These are phyloP conservation scores for Chernovozyma sophiae-reginae DNA, from an alignment of 1,139 yeast species.

Conservation along the genomic window DNA sequence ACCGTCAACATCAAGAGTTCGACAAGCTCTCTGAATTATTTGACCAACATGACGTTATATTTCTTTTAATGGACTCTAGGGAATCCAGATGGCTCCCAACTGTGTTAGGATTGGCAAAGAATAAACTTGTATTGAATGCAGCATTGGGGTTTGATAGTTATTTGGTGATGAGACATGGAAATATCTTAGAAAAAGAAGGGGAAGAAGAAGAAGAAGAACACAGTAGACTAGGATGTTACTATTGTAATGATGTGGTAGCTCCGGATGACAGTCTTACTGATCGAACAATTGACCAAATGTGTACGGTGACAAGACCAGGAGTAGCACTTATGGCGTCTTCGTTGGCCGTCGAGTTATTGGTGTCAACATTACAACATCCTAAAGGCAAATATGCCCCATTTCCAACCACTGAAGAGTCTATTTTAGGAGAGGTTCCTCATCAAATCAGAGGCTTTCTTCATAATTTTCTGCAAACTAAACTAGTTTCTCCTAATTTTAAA, in stretches of 20 bases:
- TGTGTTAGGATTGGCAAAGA: conserved; percentile 60
- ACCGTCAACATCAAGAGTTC: conserved; percentile 46
- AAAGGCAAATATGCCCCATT: conserved; percentile 35
- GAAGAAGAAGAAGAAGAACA: conserved; percentile 12
- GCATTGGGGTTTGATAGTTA: conserved; percentile 94
- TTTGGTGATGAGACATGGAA: conserved; percentile 91
- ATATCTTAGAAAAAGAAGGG: conserved; percentile 15
- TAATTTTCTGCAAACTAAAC: conserved; percentile 57
- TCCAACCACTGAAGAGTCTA: conserved; percentile 17
- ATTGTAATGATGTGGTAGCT: conserved; percentile 92
- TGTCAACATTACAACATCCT: conserved; percentile 70
- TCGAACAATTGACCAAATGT: conserved; percentile 92
- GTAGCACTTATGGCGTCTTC: conserved; percentile 87
- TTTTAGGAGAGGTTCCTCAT: conserved; percentile 77
- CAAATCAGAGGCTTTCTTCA: conserved; percentile 83
- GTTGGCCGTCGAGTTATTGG: conserved; percentile 77
- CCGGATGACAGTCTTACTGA: conserved; percentile 84
- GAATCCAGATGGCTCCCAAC: conserved; percentile 98
- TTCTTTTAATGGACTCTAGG: conserved; percentile 85
- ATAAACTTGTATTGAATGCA: conserved; percentile 79
- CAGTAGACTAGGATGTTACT: conserved; percentile 78
- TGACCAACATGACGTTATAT: conserved; percentile 67
- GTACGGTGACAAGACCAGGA: conserved; percentile 97
- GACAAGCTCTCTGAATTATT: conserved; percentile 51
- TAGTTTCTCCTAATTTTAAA: conserved; percentile 67